Evolutionary conservation across 2,329 filamentous ascomycete genomes (phyloP), one percentile per base, ranked within the genome.

Genomic region (Ophiostoma triangulosporum): DNA sequence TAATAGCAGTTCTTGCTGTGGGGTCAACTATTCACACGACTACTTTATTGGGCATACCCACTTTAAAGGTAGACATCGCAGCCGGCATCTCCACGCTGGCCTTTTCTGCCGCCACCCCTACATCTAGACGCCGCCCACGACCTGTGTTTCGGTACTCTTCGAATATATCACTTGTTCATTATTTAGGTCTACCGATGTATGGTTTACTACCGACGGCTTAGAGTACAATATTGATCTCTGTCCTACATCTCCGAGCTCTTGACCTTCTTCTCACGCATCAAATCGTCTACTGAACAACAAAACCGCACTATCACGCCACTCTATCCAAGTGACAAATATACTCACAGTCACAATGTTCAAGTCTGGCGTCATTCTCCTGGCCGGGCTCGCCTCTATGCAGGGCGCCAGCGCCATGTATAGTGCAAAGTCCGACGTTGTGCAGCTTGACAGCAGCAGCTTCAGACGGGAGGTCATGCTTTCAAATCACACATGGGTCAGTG

Each of bases 401-500:
- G 29, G 22, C 7, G 36, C 52, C 27, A 32, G 12, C 17, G 46
- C 46, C n/a, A 48, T 48, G 46, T 48, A 48, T 29, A 32, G 27
- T n/a, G 32, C 46, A n/a, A 48, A 48, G 17, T 96, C 90, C 2
- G 82, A 87, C 12, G 93, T 98, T 43, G 67, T 97, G 43, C 88
- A 94, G 67, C 71, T 97, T 59, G 83, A 85, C 62, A 77, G 76
- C 54, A 86, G 84, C 68, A 86, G 76, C 63, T 97, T 94, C 68
- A 82, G 91, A 64, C 78, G 76, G 58, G 71, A 95, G 60, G 89
- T 98, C 67, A 81, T 85, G 48, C 83, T 87, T 64, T 95, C 89
- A 27, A 96, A 96, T 65, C 76, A 97, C 69, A 94, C 89, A 40
- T 89, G 89, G 51, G 90, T 95, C 78, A 67, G 83, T 66, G 31